Evolutionary conservation across 495 filamentous ascomycete species (phyloP), one percentile per base, ranked within the genome.

Genomic region (Neurospora tetrasperma): DNA sequence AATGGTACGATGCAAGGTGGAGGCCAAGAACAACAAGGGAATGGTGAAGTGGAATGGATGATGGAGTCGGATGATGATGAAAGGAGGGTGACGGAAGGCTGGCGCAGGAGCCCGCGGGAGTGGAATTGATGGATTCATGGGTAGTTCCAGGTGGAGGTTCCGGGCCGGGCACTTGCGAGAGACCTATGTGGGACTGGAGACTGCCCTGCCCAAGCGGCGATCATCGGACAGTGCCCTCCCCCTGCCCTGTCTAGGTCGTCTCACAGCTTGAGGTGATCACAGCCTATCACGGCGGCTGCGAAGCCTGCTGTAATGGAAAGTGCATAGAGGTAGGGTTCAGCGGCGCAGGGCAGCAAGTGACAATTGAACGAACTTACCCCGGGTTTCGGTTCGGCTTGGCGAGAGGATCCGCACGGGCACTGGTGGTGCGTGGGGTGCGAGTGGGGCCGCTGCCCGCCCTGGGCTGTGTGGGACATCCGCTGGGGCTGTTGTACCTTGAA

Each of bases 321-420:
- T 35, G 54, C 54, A 66, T 23, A 23, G 23, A 23, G 23, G 27
- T 2, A 66, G 54, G 54, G 27, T 66, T 66, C 54, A 66, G 27
- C 41, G 23, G 20, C 42, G 39, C 43, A n/a, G n/a, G n/a, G n/a
- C n/a, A 40, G 72, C 40, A 31, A 59, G 18, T 71, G 73, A 42
- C 70, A 68, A 70, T 31, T 43, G 27, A 41, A 38, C 23, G 20
- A 62, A 46, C 70, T 38, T 71, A 69, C 70, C 70, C 70, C 70
- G 42, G 70, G 48, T 71, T 71, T 71, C n/a, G 70, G 44, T 38
- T 66, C 70, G 16, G 70, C 70, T 66, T 71, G 70, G 70, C 70
- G 70, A 62, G 42, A 71, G 38, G 54, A 66, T 66, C 54, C 54
- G 54, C 54, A 66, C 54, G 27, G 54, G 54, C 54, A 35, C 54